Conservation (phyloP, 495 filamentous ascomycete species). For the Penicillium desertorum region DNA sequence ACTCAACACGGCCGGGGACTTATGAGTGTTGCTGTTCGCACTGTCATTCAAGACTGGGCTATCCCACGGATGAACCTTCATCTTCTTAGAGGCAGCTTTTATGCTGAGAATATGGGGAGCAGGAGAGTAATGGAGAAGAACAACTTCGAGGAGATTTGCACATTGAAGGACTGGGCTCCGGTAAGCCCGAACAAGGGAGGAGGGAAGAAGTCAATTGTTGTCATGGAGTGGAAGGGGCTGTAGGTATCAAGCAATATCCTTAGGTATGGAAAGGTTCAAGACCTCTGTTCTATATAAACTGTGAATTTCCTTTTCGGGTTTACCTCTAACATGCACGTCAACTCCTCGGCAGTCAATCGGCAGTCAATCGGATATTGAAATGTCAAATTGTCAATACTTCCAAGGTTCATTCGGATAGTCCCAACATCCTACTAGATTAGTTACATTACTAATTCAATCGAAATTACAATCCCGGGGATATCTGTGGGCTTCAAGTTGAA, state of each 20-base stretch:
- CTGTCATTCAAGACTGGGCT: conserved; percentile 27
- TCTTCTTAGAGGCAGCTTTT: conserved; percentile 17
- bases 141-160: conserved; percentile 19
- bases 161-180: conserved; percentile 21
- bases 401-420: too few species aligned
- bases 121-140: conserved; percentile 27
- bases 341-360: too few species aligned
- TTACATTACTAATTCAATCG: neutral
- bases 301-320: too few species aligned
- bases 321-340: too few species aligned
- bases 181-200: conserved; percentile 18
- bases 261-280: too few species aligned
- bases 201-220: conserved; percentile 21
- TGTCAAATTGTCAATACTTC: too few species aligned
- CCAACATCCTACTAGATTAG: neutral
- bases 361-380: too few species aligned
- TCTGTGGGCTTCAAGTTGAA: neutral
- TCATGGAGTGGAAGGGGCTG: conserved; percentile 12
- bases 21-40: conserved; percentile 26
- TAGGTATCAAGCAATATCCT: neutral
- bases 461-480: neutral
- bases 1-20: conserved; percentile 29
- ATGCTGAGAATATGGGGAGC: conserved; percentile 28
- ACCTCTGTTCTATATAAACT: too few species aligned
- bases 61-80: conserved; percentile 31